Base-by-base conservation (phyloP, 352 stramenopile species). In the Phytophthora syringae region DNA sequence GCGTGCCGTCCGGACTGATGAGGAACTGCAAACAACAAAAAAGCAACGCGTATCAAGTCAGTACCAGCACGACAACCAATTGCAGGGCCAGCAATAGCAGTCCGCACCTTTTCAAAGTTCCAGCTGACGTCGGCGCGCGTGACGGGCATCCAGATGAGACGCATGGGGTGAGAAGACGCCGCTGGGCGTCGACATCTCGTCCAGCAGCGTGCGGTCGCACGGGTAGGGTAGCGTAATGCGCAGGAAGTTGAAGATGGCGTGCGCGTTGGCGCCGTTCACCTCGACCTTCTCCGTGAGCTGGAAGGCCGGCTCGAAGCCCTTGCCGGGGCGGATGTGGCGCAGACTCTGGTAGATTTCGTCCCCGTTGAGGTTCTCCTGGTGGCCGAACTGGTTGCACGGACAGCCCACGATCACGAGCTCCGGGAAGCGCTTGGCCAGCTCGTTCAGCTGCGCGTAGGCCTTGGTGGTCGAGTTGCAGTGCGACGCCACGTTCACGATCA, bases 111-210 rank as follows among this genome's bases (percentile, higher is more conserved):
- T 64, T 93, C 84, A 73, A 93, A 93, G 65, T 92, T 93, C 84
- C 84, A 93, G 64, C 80, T 90, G 15, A 93, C 72, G 43, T 93
- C 84, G 65, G 82, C 78, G 28, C 84, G 82, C 39, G 84, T 92
- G 36, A 93, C 80, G 20, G 84, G 84, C 84, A 93, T 93, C 84
- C 84, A 93, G 45, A 92, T 90, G 61, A 93, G 80, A 15, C 82
- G 84, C 84, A 93, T 93, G 12, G 82, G 84, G 66, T 92, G 80
- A 90, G 67, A 92, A 93, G 36, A 92, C 82, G 54, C 84, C 84
- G 53, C 84, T 88, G 44, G 84, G 82, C 36, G 74, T 72, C 44
- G 82, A 85, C 85, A 93, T 92, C 60, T 93, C 85, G 61, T 93
- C 83, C 64, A 92, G 72, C 51, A 93, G 69, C 64, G 85, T 89